Base-by-base conservation (phyloP, 306 rosid species). In the Castanea crenata region DNA sequence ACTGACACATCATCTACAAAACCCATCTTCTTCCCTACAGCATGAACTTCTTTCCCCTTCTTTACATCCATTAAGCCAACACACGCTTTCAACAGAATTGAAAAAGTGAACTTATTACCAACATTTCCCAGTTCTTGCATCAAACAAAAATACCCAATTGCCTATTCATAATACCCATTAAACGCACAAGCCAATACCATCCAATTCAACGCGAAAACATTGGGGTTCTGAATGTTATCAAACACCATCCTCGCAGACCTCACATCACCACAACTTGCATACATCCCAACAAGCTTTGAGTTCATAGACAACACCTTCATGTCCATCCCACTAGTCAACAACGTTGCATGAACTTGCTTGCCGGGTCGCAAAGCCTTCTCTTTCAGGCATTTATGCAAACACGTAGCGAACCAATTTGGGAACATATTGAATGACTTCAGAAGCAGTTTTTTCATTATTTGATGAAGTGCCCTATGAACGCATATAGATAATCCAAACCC, bases 201-300 rank as follows among this genome's bases (percentile, higher is more conserved):
- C 92, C 93, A 91, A 58, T 91, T 91, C 51, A 88, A 88, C 4
- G 93, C 88, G 69, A 91, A 91, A 32, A 88, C 93, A 78, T 89
- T 89, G 6, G 97, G 93, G 31, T 74, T 70, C 62, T 69, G 64
- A 46, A 80, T 74, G 69, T 76, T 59, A 1, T 46, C 75, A 35
- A 88, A 69, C 82, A 85, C 75, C 41, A 73, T 41, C 32, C 51
- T 75, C 3, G 93, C 89, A 9, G 88, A 85, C 55, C 78, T 82
- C 29, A 88, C 16, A 14, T 88, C 88, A 11, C 87, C 80, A 73
- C 87, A 91, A 58, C 96, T 67, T 20, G 91, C 90, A 68, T 91
- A 91, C 89, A 89, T 79, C 32, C 92, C 93, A 34, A 89, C 87
- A 77, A 91, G 89, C 83, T 83, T 91, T 44, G 96, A 87, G 76